Conservation (phyloP, 2,329 filamentous ascomycete genomes). For the Mollisiaceae sp. region DNA sequence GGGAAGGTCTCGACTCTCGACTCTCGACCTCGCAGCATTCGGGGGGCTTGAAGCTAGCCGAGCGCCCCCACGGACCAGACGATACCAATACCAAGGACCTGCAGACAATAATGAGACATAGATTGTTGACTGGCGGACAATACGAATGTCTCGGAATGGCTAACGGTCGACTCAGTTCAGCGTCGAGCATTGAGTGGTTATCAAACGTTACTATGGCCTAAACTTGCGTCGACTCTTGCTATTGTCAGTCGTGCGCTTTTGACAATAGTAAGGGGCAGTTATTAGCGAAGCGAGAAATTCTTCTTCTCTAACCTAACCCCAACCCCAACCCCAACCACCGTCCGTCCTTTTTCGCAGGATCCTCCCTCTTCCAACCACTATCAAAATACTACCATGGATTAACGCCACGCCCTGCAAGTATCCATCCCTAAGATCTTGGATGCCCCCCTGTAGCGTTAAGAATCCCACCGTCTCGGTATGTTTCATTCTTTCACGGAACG, state of each 20-base stretch:
- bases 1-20: not conserved
- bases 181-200: not conserved
- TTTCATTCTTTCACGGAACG: constrained; percentile 19
- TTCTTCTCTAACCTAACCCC: not conserved
- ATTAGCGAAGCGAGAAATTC: constrained; percentile 1
- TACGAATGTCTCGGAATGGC: not conserved
- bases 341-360: not conserved
- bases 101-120: not conserved
- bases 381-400: not conserved
- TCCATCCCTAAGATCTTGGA: not conserved
- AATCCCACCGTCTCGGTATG: constrained; percentile 25
- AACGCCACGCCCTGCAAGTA: not conserved
- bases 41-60: constrained; percentile 10
- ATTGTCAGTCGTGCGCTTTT: not conserved
- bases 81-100: too few species aligned
- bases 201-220: not conserved
- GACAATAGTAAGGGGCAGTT: not conserved
- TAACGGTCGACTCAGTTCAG: not conserved
- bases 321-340: not conserved
- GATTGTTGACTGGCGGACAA: not conserved
- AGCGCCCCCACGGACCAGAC: not conserved
- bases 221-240: not conserved
- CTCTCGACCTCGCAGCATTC: not conserved
- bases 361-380: not conserved
- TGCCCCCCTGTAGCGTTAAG: constrained; percentile 20